Evolutionary conservation across 2,329 filamentous ascomycete genomes (phyloP).

Genomic region (Cladosporium colombiae): DNA sequence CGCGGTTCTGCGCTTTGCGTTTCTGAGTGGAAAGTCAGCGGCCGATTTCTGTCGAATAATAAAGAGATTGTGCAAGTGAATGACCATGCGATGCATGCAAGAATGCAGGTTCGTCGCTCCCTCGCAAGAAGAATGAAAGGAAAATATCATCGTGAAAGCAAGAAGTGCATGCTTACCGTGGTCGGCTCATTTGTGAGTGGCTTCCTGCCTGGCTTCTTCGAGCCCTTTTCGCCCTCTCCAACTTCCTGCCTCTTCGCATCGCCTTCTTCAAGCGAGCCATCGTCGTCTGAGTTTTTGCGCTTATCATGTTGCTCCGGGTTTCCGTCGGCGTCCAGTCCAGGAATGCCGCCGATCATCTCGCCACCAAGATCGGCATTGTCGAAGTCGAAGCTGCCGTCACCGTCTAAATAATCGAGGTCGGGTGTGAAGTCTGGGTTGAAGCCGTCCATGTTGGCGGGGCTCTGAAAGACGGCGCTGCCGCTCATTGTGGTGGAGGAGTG

Average conservation of each 20-base stretch:
- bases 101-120: background rate
- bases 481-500: constrained; percentile 28
- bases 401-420: constrained; percentile 79
- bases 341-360: constrained; percentile 75
- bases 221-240: constrained; percentile 76
- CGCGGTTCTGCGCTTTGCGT: constrained; percentile 92
- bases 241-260: constrained; percentile 78
- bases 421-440: constrained; percentile 57
- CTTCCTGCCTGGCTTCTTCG: constrained; percentile 96
- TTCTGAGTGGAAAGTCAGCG: constrained; percentile 59
- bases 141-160: background rate
- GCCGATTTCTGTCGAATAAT: background rate
- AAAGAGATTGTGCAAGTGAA: background rate
- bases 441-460: constrained; percentile 26
- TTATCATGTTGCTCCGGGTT: constrained; percentile 57
- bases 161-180: constrained; percentile 67
- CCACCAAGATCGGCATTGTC: constrained; percentile 58
- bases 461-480: constrained; percentile 20
- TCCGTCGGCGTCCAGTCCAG: constrained; percentile 49
- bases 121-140: background rate
- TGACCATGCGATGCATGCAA: background rate
- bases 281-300: constrained; percentile 66
- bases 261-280: constrained; percentile 64
- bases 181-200: constrained; percentile 93
- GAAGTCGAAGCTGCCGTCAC: constrained; percentile 69